Base-by-base conservation (phyloP, 345 rosid genomes). In the Fremontodendron californicum region DNA sequence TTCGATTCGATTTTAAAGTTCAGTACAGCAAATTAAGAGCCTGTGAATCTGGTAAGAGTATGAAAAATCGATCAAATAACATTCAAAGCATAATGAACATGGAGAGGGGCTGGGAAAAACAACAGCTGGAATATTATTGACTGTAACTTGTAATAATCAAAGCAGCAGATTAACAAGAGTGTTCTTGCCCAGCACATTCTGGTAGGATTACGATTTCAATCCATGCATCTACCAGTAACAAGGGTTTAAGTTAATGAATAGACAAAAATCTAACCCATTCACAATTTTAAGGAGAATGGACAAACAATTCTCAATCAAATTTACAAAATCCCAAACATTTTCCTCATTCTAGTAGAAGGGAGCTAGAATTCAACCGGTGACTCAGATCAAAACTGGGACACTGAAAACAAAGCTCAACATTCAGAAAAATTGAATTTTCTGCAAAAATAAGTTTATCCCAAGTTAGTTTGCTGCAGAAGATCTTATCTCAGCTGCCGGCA, bases 401-500 rank as follows among this genome's bases (percentile, higher is more conserved):
- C 39, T 6, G 33, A 48, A 58, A 70, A 77, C 67, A 29, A 31
- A 45, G 65, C 68, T 78, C 72, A 37, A 74, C 67, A 71, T 25
- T 23, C 52, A 39, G 55, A 39, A 33, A n/a, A 31, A 63, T 21
- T 12, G 37, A 9, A 35, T 65, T 74, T 45, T 29, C 58, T 9
- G 58, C 64, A 27, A 49, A 62, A 75, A 12, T 23, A 21, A 12
- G 66, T 55, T 55, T 6, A 27, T 46, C 46, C 71, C 9, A 45
- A 2, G 60, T 48, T 46, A 54, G 16, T 55, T 67, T 55, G 46
- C 11, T 16, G 58, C 5, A 57, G 68, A 42, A 37, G 61, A 35
- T 15, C 35, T 5, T n/a, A 12, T 23, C 51, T 65, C 69, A 19
- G 82, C 66, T 27, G 82, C 80, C 0, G 99, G 98, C 84, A 95